Conservation (phyloP, 345 rosid species). For the Erodium maritimum region DNA sequence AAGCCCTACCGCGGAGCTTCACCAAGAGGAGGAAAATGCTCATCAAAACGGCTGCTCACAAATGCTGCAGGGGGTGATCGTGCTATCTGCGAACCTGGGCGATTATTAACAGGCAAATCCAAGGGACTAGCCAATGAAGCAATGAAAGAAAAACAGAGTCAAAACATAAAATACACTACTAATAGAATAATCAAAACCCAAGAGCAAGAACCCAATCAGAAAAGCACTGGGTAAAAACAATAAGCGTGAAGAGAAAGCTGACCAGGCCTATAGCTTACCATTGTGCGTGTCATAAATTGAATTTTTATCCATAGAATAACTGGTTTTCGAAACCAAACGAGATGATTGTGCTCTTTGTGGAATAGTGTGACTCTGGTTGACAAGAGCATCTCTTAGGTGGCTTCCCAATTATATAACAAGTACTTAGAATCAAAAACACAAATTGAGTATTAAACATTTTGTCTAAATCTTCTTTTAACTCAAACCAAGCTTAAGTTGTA, state of each 20-base stretch:
- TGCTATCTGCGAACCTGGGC: constrained; percentile 16
- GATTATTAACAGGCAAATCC: constrained; percentile 11
- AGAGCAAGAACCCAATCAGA: neutral
- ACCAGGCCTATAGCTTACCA: neutral
- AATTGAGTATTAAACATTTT: neutral
- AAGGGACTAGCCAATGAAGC: constrained; percentile 19
- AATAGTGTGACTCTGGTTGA: neutral
- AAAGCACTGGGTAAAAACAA: neutral
- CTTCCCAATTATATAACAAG: neutral
- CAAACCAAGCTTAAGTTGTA: no score
- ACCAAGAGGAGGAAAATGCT: constrained; percentile 18
- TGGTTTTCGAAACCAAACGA: neutral
- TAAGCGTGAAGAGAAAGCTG: neutral
- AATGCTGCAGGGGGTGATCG: constrained; percentile 21
- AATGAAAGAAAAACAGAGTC: neutral
- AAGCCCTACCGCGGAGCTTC: constrained; percentile 31
- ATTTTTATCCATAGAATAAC: neutral
- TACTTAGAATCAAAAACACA: neutral
- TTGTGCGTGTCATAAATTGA: neutral
- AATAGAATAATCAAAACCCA: neutral
- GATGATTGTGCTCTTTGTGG: constrained; percentile 1
- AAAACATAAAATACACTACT: neutral
- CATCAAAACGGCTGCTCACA: constrained; percentile 10
- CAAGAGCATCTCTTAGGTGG: neutral
- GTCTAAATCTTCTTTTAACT: no score